phyloP scores from a whole-genome alignment of 352 stramenopile genomes.

The Aphanomyces stellatus region DNA sequence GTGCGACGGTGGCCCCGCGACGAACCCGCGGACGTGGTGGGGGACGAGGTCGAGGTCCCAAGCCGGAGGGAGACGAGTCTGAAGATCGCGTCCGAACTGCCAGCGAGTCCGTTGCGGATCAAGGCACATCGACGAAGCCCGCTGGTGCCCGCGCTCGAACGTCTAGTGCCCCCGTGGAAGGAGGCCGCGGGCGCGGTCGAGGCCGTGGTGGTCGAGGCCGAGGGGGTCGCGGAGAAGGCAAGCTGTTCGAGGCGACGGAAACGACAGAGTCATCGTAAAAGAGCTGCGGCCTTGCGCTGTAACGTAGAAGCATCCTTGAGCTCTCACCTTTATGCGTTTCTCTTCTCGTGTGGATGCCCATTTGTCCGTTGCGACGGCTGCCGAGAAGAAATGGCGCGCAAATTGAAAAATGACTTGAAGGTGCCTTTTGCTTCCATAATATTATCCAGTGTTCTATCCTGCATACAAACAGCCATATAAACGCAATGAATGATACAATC shows the following conservation, averaged over 20 bases:
- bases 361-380: too few relatives aligned
- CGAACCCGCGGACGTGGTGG: background rate
- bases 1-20: background rate
- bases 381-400: too few relatives aligned
- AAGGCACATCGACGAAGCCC: background rate
- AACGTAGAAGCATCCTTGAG: too few relatives aligned
- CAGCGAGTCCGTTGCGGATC: background rate
- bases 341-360: too few relatives aligned
- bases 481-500: too few relatives aligned
- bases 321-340: too few relatives aligned
- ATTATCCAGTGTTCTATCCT: too few relatives aligned
- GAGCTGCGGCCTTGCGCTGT: too few relatives aligned
- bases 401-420: too few relatives aligned
- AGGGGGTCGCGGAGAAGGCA: background rate
- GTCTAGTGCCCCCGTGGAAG: background rate
- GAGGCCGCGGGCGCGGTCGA: background rate
- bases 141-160: background rate
- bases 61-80: background rate
- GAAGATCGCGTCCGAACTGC: background rate
- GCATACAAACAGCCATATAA: too few relatives aligned
- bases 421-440: too few relatives aligned
- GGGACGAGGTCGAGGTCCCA: background rate
- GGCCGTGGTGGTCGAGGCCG: background rate
- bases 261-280: too few relatives aligned
- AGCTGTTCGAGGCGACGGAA: background rate